Conservation (phyloP, 202 grass and related monocot species). For the Thinopyrum obtusiflorum region DNA sequence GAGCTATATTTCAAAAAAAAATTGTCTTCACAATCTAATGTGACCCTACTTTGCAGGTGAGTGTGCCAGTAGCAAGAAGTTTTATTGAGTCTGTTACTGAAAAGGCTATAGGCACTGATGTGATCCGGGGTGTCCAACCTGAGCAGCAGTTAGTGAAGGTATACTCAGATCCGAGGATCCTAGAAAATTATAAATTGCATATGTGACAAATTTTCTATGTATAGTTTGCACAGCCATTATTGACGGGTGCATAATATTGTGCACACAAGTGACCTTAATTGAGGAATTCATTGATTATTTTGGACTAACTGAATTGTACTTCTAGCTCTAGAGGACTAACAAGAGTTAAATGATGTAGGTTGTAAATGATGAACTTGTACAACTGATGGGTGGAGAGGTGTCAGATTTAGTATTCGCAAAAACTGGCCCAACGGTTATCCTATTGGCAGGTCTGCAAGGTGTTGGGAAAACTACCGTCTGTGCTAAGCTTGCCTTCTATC, state of each 20-base stretch:
- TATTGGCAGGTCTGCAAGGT: conserved; percentile 89
- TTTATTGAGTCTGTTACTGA: conserved; percentile 86
- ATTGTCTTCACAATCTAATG: conserved; percentile 7
- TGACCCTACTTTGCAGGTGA: conserved; percentile 55
- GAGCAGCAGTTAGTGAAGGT: conserved; percentile 99
- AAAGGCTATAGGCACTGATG: conserved; percentile 65
- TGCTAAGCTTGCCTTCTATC: conserved; percentile 89
- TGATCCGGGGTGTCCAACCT: conserved; percentile 79
- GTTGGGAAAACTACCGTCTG: conserved; percentile 99
- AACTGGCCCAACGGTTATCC: conserved; percentile 77
- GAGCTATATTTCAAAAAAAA: background rate
- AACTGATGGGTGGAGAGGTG: conserved; percentile 88
- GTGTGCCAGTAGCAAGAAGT: conserved; percentile 80
- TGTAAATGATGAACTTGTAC: conserved; percentile 83
- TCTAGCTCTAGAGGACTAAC: background rate
- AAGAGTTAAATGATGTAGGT: conserved; percentile 32
- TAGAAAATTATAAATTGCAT: background rate
- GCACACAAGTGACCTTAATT: conserved; percentile 14
- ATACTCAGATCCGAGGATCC: background rate
- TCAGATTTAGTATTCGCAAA: conserved; percentile 80
- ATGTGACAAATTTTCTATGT: background rate
- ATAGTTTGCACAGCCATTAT: background rate
- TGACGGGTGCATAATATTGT: background rate
- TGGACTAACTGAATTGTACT: background rate
- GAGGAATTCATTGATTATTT: background rate